Conservation (phyloP, 441 rosid species). For the Aleurites moluccanus region DNA sequence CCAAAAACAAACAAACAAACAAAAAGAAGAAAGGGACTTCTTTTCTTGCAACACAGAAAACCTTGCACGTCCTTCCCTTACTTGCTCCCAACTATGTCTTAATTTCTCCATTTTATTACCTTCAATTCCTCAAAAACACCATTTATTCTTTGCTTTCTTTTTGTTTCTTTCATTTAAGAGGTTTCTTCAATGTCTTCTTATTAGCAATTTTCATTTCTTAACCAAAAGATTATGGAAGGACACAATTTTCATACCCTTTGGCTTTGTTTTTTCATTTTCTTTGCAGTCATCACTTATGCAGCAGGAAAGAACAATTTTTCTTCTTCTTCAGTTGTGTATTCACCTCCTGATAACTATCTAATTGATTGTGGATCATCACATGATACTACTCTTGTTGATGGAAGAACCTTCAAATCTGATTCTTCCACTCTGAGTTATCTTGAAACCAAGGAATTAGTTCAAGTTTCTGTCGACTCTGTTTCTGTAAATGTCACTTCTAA, state of each 20-base stretch:
- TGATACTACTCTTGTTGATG: slow-evolving; percentile 61
- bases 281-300: background rate
- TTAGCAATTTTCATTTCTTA: slow-evolving; percentile 10
- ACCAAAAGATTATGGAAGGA: slow-evolving; percentile 31
- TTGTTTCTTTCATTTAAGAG: background rate
- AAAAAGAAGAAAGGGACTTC: background rate
- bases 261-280: slow-evolving; percentile 23
- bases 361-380: slow-evolving; percentile 70
- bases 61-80: slow-evolving; percentile 42
- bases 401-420: slow-evolving; percentile 63
- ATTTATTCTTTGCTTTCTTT: slow-evolving; percentile 1
- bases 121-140: slow-evolving; percentile 25
- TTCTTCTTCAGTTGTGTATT: slow-evolving; percentile 19
- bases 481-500: slow-evolving; percentile 11
- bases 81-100: slow-evolving; percentile 39
- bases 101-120: slow-evolving; percentile 14
- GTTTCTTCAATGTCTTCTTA: background rate
- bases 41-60: slow-evolving; percentile 7
- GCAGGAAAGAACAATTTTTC: background rate
- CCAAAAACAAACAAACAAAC: background rate
- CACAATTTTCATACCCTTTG: slow-evolving; percentile 22
- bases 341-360: slow-evolving; percentile 61
- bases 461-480: slow-evolving; percentile 47
- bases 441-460: slow-evolving; percentile 49
- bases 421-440: slow-evolving; percentile 41